Evolutionary conservation across 75 land plant genomes (phyloP).

Genomic region (Azolla pinnata): DNA sequence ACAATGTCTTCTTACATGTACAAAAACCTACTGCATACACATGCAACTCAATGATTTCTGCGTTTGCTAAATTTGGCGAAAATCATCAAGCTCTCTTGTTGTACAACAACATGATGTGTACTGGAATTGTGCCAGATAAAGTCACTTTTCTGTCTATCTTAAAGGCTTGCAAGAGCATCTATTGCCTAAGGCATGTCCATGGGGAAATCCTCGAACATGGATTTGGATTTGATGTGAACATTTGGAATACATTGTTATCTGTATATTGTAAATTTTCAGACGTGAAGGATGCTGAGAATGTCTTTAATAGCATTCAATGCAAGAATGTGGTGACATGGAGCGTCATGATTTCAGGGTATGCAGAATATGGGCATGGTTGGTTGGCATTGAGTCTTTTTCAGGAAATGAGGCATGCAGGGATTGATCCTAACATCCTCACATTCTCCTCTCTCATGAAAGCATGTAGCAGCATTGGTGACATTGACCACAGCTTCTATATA

Average conservation of each 20-base stretch:
- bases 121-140: neutral
- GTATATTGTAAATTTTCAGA: neutral
- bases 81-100: neutral
- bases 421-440: conserved; percentile 11
- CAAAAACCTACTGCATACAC: neutral
- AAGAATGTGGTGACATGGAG: conserved; percentile 23
- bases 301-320: neutral
- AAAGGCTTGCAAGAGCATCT: neutral
- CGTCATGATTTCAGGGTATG: conserved; percentile 22
- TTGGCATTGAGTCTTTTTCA: conserved; percentile 14
- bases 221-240: neutral
- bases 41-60: neutral
- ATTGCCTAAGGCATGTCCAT: neutral
- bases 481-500: conserved; percentile 10
- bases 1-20: neutral
- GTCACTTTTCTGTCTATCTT: neutral
- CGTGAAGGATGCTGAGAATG: neutral
- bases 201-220: neutral
- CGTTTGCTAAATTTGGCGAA: neutral
- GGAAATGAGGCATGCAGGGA: conserved; percentile 14
- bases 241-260: neutral
- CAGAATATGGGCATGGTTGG: conserved; percentile 14
- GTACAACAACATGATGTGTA: neutral
- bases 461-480: conserved; percentile 8
- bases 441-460: conserved; percentile 14